Percentiles rank a stretch among this genome's conserved stretches.
phyloP scores from a whole-genome alignment of 2,329 filamentous ascomycete genomes.

The Venturiaceae sp. region DNA sequence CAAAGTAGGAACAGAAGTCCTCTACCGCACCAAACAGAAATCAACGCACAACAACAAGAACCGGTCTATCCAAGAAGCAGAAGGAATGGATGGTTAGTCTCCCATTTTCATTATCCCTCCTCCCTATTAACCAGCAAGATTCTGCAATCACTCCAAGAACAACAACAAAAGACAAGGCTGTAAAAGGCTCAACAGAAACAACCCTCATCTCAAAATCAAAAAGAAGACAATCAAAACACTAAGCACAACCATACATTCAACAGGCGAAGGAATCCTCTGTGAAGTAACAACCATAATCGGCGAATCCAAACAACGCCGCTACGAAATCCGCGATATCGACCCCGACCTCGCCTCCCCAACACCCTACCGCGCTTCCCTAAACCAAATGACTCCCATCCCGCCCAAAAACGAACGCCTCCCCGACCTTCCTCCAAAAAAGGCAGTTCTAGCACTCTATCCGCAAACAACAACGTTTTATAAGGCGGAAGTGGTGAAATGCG shows the following conservation, averaged over 20 bases:
- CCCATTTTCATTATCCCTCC: neutral
- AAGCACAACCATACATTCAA: neutral
- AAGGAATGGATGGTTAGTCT: neutral
- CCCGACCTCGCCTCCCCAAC: slow-evolving; percentile 26
- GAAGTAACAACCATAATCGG: slow-evolving; percentile 41
- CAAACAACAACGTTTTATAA: slow-evolving; percentile 45
- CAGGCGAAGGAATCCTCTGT: slow-evolving; percentile 42
- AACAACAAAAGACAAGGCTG: neutral
- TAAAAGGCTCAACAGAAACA: neutral
- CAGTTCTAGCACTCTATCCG: slow-evolving; percentile 41
- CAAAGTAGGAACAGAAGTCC: slow-evolving; percentile 35
- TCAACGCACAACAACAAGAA: slow-evolving; percentile 12
- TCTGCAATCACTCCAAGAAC: neutral
- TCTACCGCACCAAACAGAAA: slow-evolving; percentile 34
- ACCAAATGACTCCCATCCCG: slow-evolving; percentile 34
- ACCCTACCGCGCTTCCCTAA: slow-evolving; percentile 36
- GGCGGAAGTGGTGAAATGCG: slow-evolving; percentile 33
- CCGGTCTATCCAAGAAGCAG: neutral
- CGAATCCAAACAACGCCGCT: slow-evolving; percentile 41
- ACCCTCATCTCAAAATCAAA: too few species aligned
- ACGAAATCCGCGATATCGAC: slow-evolving; percentile 43
- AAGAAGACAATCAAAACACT: neutral
- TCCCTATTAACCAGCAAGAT: neutral
- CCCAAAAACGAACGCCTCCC: slow-evolving; percentile 31
- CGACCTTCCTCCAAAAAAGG: slow-evolving; percentile 29